Evolutionary conservation across 306 rosid species (phyloP).

Genomic region (Ceratonia siliqua): DNA sequence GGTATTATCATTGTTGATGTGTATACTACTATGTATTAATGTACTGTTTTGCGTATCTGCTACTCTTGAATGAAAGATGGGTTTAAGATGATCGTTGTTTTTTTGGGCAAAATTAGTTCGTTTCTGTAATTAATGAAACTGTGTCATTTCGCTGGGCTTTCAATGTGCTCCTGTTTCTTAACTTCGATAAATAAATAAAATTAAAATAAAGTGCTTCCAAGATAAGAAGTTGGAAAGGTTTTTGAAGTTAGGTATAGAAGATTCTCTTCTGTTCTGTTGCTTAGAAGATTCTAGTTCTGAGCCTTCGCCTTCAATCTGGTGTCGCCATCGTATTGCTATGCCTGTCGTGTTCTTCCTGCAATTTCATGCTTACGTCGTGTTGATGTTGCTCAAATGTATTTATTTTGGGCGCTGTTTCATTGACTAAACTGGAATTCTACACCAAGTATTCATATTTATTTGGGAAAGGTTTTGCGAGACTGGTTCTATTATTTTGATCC

Average conservation of each 20-base stretch:
- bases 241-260: not conserved
- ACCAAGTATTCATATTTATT: no score
- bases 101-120: conserved; percentile 12
- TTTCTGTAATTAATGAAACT: conserved; percentile 48
- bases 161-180: conserved; percentile 8
- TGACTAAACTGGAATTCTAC: not conserved
- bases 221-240: not conserved
- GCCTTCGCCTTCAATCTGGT: not conserved
- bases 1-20: conserved; percentile 34
- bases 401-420: not conserved
- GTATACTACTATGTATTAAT: conserved; percentile 50
- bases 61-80: conserved; percentile 44
- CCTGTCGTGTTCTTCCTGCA: not conserved
- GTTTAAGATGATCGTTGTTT: conserved; percentile 36
- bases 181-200: no score
- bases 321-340: not conserved
- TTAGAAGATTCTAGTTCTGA: not conserved
- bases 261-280: not conserved
- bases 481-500: no score
- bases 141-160: conserved; percentile 23
- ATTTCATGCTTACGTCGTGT: not conserved
- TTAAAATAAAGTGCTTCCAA: not conserved
- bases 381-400: not conserved
- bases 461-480: no score
- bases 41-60: conserved; percentile 33